Evolutionary conservation across 208 protist genomes (phyloP).

Genomic region (Endotrypanum monterogeii): DNA sequence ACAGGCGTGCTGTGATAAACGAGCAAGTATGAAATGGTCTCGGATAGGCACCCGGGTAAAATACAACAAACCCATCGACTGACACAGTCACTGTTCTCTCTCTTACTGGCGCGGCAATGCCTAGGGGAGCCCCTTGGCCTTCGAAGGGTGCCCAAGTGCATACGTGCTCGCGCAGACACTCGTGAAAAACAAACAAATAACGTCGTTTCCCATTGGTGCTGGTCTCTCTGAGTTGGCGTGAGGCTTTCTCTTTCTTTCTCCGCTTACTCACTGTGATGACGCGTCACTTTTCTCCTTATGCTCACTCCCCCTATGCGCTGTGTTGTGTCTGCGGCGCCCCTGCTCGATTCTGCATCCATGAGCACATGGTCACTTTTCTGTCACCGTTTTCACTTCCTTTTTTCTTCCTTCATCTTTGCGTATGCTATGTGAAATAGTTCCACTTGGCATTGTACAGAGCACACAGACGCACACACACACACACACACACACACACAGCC

Average conservation of each 20-base stretch:
- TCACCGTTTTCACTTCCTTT: not conserved
- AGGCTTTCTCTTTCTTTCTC: no score
- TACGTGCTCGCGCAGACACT: not conserved
- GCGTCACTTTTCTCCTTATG: not conserved
- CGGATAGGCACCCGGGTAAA: not conserved
- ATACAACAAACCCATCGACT: not conserved
- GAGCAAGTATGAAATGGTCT: not conserved
- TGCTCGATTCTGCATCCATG: not conserved
- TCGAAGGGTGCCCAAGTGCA: not conserved
- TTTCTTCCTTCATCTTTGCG: not conserved
- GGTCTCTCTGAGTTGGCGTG: no score
- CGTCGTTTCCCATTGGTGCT: not conserved
- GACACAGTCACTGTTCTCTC: not conserved
- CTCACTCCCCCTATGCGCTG: not conserved
- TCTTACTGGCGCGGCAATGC: no score
- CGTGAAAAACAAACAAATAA: no score
- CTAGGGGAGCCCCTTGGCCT: not conserved
- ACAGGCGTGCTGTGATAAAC: not conserved
- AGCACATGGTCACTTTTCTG: not conserved
- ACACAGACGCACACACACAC: slow-evolving; percentile 2
- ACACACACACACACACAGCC: not conserved
- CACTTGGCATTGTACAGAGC: not conserved
- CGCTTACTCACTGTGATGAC: not conserved
- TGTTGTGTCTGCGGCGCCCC: not conserved
- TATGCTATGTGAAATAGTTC: not conserved